phyloP scores from a whole-genome alignment of 73 alveolate species.

The Paramecium sexaurelia region DNA sequence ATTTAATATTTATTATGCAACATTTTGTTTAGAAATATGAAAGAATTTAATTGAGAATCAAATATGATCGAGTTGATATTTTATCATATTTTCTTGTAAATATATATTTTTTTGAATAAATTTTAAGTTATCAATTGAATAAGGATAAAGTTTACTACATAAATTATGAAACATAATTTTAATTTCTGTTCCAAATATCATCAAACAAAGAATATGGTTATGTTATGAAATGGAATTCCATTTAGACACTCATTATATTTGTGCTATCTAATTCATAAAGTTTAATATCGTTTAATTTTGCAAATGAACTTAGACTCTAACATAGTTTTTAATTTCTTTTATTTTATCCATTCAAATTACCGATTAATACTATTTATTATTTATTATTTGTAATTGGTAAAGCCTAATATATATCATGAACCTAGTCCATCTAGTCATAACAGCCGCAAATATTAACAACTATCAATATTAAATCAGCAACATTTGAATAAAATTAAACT shows the following conservation, averaged over 20 bases:
- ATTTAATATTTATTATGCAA: too few species aligned
- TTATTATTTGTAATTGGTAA: background rate
- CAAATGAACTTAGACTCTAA: background rate
- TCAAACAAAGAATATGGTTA: background rate
- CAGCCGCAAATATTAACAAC: conserved; percentile 21
- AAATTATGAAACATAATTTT: background rate
- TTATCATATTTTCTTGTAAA: background rate
- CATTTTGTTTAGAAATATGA: too few species aligned
- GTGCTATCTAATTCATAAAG: conserved; percentile 22
- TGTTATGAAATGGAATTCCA: background rate
- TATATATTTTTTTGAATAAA: background rate
- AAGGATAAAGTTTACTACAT: background rate
- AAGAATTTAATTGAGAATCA: background rate
- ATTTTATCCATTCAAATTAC: background rate
- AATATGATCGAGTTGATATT: background rate
- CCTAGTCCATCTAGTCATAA: background rate
- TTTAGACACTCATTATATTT: background rate
- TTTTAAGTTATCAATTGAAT: background rate
- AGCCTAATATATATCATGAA: background rate
- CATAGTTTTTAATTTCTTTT: background rate
- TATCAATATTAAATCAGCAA: conserved; percentile 27
- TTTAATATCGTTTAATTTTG: background rate
- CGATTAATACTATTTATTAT: background rate
- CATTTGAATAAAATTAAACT: background rate
- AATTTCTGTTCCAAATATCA: background rate